Conservation (phyloP, 2,329 filamentous ascomycete species). For the Thielaviopsis musarum region DNA sequence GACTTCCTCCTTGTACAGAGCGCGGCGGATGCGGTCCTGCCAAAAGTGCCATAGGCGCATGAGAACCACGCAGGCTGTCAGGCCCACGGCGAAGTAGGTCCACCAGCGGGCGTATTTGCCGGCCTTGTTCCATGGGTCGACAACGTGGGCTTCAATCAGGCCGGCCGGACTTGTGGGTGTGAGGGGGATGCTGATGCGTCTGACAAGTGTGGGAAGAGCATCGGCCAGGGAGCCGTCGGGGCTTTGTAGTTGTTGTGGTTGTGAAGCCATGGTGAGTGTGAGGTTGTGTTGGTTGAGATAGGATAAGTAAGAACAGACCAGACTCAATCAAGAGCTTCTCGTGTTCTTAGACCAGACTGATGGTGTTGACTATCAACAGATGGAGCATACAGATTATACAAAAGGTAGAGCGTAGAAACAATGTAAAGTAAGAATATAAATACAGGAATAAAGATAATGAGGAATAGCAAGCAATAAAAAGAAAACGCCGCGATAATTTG, state of each 20-base stretch:
- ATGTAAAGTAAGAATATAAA: too few relatives aligned
- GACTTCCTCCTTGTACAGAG: constrained; percentile 70
- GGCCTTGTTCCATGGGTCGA: constrained; percentile 66
- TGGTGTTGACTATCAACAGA: too few relatives aligned
- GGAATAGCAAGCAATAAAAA: too few relatives aligned
- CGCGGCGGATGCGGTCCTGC: constrained; percentile 84
- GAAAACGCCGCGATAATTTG: too few relatives aligned
- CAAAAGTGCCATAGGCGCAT: constrained; percentile 75
- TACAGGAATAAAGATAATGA: too few relatives aligned
- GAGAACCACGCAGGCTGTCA: constrained; percentile 49
- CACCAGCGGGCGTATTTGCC: constrained; percentile 78
- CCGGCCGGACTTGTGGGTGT: constrained; percentile 43
- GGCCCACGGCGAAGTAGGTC: constrained; percentile 68
- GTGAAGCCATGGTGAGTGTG: background rate
- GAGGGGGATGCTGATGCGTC: constrained; percentile 37
- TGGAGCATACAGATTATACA: too few relatives aligned
- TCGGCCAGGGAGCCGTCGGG: background rate
- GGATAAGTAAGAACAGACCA: too few relatives aligned
- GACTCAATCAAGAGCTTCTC: too few relatives aligned
- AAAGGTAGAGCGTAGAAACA: too few relatives aligned
- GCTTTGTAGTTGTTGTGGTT: background rate
- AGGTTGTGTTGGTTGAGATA: background rate
- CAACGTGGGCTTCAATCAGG: constrained; percentile 41
- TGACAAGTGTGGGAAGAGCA: background rate
- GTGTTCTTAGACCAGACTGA: too few relatives aligned